Evolutionary conservation across 2,329 filamentous ascomycete species (phyloP).

Genomic region (Aphanocladium album): DNA sequence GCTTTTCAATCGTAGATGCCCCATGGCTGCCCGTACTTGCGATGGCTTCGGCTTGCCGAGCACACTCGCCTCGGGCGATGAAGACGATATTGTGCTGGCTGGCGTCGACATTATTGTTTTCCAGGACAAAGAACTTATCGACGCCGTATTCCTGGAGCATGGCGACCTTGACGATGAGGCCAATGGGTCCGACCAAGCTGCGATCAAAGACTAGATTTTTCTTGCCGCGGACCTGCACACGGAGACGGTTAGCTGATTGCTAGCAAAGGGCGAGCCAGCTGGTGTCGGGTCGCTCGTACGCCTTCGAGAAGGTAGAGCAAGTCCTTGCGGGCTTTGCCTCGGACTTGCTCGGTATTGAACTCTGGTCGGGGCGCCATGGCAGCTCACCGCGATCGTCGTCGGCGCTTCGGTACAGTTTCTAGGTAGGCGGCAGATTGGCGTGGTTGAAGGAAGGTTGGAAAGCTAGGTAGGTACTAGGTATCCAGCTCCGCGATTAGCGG

Average conservation of each 20-base stretch:
- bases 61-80: slow-evolving; percentile 84
- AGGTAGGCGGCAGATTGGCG: slow-evolving; percentile 15
- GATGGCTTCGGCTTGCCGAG: slow-evolving; percentile 75
- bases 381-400: slow-evolving; percentile 37
- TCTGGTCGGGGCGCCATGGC: slow-evolving; percentile 64
- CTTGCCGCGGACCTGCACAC: slow-evolving; percentile 85
- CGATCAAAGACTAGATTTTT: slow-evolving; percentile 96
- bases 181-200: slow-evolving; percentile 81
- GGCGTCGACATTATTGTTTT: slow-evolving; percentile 91
- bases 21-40: slow-evolving; percentile 61
- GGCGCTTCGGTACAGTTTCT: slow-evolving; percentile 17
- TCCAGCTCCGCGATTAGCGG: neutral
- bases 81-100: slow-evolving; percentile 95
- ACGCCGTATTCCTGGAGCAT: slow-evolving; percentile 96
- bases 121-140: slow-evolving; percentile 93
- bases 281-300: slow-evolving; percentile 49
- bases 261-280: neutral
- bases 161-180: slow-evolving; percentile 90
- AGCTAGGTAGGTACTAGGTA: no score
- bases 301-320: slow-evolving; percentile 87
- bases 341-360: slow-evolving; percentile 72
- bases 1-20: neutral
- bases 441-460: slow-evolving; percentile 4
- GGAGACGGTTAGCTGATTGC: slow-evolving; percentile 14
- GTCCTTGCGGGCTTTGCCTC: slow-evolving; percentile 79